These are phyloP conservation scores for Hapsidospora chrysogenum DNA, from an alignment of 495 filamentous ascomycete species.

Conservation along the genomic window DNA sequence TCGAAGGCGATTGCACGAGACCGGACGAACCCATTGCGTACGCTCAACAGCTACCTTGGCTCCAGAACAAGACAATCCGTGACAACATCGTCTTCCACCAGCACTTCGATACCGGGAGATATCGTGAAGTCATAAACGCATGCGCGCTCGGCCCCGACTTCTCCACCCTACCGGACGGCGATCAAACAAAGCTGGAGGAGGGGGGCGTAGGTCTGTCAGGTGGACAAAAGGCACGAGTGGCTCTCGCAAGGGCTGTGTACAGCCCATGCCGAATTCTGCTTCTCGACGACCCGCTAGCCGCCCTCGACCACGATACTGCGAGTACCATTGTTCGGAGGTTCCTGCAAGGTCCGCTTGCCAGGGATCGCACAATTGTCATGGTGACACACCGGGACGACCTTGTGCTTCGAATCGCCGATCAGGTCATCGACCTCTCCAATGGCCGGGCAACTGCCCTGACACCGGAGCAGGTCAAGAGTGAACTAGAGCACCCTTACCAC, in stretches of 20 bases:
- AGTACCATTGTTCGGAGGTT: constrained; percentile 52
- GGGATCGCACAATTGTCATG: constrained; percentile 46
- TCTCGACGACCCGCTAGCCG: constrained; percentile 88
- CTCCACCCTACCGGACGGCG: constrained; percentile 74
- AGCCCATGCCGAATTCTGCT: constrained; percentile 80
- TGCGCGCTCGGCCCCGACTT: constrained; percentile 89
- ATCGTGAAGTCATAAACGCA: constrained; percentile 74
- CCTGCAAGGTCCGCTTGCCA: constrained; percentile 43
- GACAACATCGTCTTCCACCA: constrained; percentile 72
- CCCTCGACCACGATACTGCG: constrained; percentile 78
- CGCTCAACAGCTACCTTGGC: constrained; percentile 75
- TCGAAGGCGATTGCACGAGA: constrained; percentile 36
- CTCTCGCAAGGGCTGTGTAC: constrained; percentile 85
- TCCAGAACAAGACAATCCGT: constrained; percentile 79
- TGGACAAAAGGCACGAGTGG: constrained; percentile 86
- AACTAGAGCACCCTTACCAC: constrained; percentile 5
- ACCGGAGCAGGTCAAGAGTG: constrained; percentile 10
- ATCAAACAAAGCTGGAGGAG: constrained; percentile 88
- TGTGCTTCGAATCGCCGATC: constrained; percentile 44
- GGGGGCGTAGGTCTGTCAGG: constrained; percentile 91
- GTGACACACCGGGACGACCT: constrained; percentile 68
- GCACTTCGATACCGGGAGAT: constrained; percentile 61
- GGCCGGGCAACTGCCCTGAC: constrained; percentile 11
- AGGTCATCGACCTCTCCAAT: constrained; percentile 47
- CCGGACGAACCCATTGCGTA: constrained; percentile 61